phyloP scores from a whole-genome alignment of 2,329 filamentous ascomycete genomes.

The Magnaporthiopsis incrustans region DNA sequence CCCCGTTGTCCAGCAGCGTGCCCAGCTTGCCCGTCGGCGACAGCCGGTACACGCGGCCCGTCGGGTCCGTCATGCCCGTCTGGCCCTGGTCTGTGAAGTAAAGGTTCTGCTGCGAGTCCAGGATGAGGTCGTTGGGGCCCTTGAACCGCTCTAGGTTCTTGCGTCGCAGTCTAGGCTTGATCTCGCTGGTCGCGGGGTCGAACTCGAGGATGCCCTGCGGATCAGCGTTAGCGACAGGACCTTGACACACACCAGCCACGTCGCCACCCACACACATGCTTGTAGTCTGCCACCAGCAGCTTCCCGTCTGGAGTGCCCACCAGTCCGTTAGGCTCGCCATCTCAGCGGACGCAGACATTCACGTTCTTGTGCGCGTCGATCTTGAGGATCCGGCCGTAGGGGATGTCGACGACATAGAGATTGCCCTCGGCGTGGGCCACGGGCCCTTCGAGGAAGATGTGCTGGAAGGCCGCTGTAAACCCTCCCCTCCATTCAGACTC shows the following conservation, averaged over 20 bases:
- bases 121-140: neutral
- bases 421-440: neutral
- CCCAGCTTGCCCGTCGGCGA: neutral
- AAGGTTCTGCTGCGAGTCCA: neutral
- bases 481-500: neutral
- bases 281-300: constrained; percentile 1
- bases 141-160: no score
- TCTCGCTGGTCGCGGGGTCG: no score
- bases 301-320: neutral
- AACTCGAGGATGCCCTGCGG: no score
- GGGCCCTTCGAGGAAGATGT: neutral
- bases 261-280: neutral
- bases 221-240: neutral
- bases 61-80: constrained; percentile 3
- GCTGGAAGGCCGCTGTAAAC: neutral
- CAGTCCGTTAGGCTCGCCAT: neutral
- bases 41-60: neutral
- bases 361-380: neutral
- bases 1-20: constrained; percentile 1
- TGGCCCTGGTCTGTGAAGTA: constrained; percentile 1
- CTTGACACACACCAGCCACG: neutral
- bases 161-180: no score
- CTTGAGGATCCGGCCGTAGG: neutral
- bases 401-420: neutral
- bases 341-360: neutral